Conservation (phyloP, 148 eudicot species). For the Rhododendron ovatum region DNA sequence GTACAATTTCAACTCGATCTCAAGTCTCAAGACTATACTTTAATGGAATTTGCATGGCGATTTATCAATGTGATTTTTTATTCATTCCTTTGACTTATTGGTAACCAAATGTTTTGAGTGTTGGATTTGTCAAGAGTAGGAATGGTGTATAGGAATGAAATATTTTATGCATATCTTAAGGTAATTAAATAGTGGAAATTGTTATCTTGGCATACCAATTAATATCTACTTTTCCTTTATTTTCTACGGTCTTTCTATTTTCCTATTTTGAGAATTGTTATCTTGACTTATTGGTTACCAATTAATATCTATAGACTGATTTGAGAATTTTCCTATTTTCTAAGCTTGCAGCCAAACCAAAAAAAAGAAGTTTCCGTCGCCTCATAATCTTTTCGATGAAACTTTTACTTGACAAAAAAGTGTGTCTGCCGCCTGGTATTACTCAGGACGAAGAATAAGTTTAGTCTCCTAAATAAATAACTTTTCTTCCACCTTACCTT, state of each 20-base stretch:
- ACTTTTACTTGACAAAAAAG: background rate
- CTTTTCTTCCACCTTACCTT: background rate
- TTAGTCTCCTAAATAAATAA: background rate
- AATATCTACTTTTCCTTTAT: background rate
- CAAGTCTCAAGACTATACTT: background rate
- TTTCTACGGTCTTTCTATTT: too few relatives aligned
- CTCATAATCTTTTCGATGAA: background rate
- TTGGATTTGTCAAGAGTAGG: background rate
- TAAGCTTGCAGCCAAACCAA: background rate
- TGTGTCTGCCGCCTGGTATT: background rate
- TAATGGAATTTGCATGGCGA: background rate
- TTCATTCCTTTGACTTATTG: background rate
- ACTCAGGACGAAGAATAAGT: background rate
- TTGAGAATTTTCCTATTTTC: too few relatives aligned
- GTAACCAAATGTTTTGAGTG: background rate
- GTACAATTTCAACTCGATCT: background rate
- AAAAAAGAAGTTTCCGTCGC: background rate
- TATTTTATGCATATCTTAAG: background rate
- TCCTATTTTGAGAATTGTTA: too few relatives aligned
- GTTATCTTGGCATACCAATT: background rate
- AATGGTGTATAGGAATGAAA: background rate
- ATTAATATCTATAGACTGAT: too few relatives aligned
- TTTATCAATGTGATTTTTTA: background rate
- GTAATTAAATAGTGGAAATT: background rate
- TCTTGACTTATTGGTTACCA: too few relatives aligned